Evolutionary conservation across 2,329 filamentous ascomycete species (phyloP).

Genomic region (Sclerotinia trifoliorum): DNA sequence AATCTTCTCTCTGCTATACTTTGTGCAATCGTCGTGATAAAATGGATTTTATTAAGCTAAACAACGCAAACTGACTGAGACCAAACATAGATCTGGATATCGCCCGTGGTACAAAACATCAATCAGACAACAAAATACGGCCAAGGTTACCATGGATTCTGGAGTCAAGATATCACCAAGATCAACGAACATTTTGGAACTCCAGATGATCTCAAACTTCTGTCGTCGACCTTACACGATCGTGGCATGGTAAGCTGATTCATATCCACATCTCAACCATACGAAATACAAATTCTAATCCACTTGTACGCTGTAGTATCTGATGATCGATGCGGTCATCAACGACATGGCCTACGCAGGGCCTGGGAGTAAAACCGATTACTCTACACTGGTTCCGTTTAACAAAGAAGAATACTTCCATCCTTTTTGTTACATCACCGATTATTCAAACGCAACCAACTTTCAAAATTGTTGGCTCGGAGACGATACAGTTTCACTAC

Average conservation of each 20-base stretch:
- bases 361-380: slow-evolving; percentile 23
- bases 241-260: slow-evolving; percentile 45
- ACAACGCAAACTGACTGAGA: slow-evolving; percentile 8
- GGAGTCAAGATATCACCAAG: slow-evolving; percentile 46
- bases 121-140: slow-evolving; percentile 42
- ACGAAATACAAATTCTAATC: neutral
- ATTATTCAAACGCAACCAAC: slow-evolving; percentile 41
- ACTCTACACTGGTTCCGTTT: slow-evolving; percentile 28
- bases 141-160: slow-evolving; percentile 46
- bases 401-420: slow-evolving; percentile 28
- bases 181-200: slow-evolving; percentile 61
- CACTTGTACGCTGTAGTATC: slow-evolving; percentile 38
- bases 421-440: slow-evolving; percentile 33
- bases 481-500: slow-evolving; percentile 45
- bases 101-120: slow-evolving; percentile 44
- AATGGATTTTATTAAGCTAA: slow-evolving; percentile 3
- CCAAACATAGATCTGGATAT: slow-evolving; percentile 42
- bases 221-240: slow-evolving; percentile 55
- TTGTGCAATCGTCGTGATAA: neutral
- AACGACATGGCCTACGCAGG: slow-evolving; percentile 45
- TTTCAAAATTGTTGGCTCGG: slow-evolving; percentile 32
- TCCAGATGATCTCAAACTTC: slow-evolving; percentile 55
- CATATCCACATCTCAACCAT: neutral
- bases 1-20: neutral
- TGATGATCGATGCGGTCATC: slow-evolving; percentile 49